These are phyloP conservation scores for Podospora tetraspora DNA, from an alignment of 495 filamentous ascomycete genomes.

Conservation along the genomic window DNA sequence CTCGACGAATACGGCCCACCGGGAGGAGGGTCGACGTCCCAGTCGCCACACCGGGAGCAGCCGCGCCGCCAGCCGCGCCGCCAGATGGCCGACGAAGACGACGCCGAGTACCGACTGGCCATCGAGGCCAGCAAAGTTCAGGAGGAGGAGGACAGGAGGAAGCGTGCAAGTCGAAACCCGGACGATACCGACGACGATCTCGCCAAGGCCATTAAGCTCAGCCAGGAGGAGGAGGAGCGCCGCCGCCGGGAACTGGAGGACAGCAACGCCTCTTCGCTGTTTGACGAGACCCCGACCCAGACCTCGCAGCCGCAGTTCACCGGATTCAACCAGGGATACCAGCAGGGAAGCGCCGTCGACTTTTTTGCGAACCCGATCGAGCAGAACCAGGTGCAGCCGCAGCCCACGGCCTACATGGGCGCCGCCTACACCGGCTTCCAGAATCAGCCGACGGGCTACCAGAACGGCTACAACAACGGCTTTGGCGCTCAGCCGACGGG, in stretches of 20 bases:
- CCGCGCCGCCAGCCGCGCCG: conserved; percentile 43
- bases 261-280: conserved; percentile 76
- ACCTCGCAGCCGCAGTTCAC: conserved; percentile 66
- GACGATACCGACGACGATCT: conserved; percentile 69
- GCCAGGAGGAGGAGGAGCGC: conserved; percentile 86
- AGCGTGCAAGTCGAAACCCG: conserved; percentile 64
- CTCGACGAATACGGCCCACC: conserved; percentile 71
- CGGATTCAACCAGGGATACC: conserved; percentile 91
- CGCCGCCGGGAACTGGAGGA: conserved; percentile 86
- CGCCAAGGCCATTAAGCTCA: conserved; percentile 92
- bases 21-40: conserved; percentile 18
- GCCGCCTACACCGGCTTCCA: conserved; percentile 63
- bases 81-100: conserved; percentile 68
- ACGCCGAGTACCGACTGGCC: conserved; percentile 86
- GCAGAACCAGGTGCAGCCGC: conserved; percentile 60
- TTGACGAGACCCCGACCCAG: conserved; percentile 71
- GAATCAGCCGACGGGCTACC: conserved; percentile 57
- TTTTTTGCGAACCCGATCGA: conserved; percentile 93
- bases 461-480: conserved; percentile 50
- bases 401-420: conserved; percentile 79
- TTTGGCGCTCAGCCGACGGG: conserved; percentile 35
- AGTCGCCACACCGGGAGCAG: conserved; percentile 33
- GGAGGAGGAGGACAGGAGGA: conserved; percentile 85
- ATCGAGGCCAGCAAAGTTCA: conserved; percentile 95
- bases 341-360: conserved; percentile 91